A percentile compares a stretch with the other conserved stretches of the same genome.
Conservation (phyloP, 2,329 filamentous ascomycete species). For the Clonostachys rhizophaga region DNA sequence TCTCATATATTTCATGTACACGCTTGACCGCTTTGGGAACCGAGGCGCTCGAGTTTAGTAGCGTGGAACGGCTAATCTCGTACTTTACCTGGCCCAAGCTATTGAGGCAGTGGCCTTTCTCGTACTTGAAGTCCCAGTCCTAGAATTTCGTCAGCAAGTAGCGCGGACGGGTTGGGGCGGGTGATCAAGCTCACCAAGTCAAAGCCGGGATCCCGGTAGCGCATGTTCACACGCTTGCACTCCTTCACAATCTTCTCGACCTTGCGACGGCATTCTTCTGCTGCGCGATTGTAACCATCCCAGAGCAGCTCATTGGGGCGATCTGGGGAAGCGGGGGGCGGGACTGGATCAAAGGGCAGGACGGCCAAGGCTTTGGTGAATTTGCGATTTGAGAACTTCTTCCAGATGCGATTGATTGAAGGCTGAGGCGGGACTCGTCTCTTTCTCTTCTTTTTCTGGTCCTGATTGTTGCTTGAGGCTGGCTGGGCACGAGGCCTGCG, state of each 20-base stretch:
- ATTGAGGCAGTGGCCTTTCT: constrained; percentile 51
- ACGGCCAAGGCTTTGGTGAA: constrained; percentile 63
- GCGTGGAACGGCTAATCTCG: constrained; percentile 38
- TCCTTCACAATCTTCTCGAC: constrained; percentile 57
- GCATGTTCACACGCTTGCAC: constrained; percentile 71
- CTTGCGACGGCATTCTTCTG: constrained; percentile 58
- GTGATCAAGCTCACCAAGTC: constrained; percentile 39
- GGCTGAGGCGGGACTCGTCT: constrained; percentile 58
- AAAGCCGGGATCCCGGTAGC: constrained; percentile 66
- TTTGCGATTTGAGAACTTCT: constrained; percentile 49
- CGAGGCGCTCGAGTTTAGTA: constrained; percentile 38
- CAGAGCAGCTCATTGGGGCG: constrained; percentile 56
- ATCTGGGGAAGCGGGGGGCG: constrained; percentile 40
- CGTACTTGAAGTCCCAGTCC: constrained; percentile 66
- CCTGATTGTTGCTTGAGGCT: constrained; percentile 21
- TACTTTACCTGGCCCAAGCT: constrained; percentile 46
- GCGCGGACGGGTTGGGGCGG: background rate
- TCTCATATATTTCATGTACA: constrained; percentile 69
- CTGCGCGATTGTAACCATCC: constrained; percentile 59
- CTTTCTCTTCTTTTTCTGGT: constrained; percentile 48
- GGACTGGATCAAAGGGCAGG: constrained; percentile 59
- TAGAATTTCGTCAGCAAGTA: constrained; percentile 18
- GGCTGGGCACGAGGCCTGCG: constrained; percentile 27
- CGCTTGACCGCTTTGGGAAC: constrained; percentile 73
- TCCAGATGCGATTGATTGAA: constrained; percentile 64